Conservation (phyloP, 441 rosid species). For the Euphorbia celastroides region DNA sequence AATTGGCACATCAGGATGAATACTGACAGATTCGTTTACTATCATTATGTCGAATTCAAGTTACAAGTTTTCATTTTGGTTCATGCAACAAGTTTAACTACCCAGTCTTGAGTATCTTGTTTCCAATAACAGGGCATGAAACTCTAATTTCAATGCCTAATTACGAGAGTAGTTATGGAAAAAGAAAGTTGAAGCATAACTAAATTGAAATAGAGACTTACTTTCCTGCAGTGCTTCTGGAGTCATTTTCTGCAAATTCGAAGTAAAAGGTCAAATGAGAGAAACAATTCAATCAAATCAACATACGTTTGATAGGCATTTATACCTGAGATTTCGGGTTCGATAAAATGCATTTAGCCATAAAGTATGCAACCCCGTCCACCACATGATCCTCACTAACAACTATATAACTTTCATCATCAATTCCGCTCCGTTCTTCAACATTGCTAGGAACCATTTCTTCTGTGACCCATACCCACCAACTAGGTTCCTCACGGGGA, state of each 20-base stretch:
- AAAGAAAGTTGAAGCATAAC: background rate
- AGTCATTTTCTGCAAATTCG: conserved; percentile 53
- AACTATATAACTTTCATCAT: conserved; percentile 66
- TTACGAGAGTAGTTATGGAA: background rate
- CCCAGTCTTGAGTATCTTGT: no score
- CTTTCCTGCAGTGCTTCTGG: conserved; percentile 87
- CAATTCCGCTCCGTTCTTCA: conserved; percentile 78
- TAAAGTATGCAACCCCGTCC: conserved; percentile 84
- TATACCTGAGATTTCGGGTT: conserved; percentile 73
- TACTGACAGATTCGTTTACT: no score
- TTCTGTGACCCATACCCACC: conserved; percentile 97
- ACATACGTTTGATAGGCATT: conserved; percentile 4
- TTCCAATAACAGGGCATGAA: no score
- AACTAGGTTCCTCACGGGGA: conserved; percentile 69
- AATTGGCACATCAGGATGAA: no score
- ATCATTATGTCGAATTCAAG: background rate
- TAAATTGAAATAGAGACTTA: conserved; percentile 25
- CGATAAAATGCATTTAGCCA: conserved; percentile 81
- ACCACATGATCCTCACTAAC: conserved; percentile 76
- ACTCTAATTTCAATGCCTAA: background rate
- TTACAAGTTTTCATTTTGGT: background rate
- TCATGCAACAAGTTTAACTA: no score
- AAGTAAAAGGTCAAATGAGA: conserved; percentile 23
- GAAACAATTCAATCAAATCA: background rate
- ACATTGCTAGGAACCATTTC: conserved; percentile 73